Evolutionary conservation across 176 grass and related monocot genomes (phyloP).

Genomic region (Tillandsia leiboldiana): DNA sequence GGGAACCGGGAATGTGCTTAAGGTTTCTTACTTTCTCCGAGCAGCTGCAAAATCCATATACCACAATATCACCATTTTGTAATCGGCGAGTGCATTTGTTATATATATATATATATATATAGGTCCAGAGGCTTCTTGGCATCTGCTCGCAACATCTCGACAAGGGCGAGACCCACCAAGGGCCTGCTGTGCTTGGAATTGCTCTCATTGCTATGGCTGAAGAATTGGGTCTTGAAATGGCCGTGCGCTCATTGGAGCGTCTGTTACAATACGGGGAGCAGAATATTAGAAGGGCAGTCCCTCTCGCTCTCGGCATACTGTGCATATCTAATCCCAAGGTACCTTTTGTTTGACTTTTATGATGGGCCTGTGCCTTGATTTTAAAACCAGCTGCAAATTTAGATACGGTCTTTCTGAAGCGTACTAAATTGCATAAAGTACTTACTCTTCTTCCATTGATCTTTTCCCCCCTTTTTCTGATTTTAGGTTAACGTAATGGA

Average conservation of each 20-base stretch:
- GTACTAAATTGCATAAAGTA: not conserved
- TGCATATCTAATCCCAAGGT: conserved; percentile 99
- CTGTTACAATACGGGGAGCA: conserved; percentile 93
- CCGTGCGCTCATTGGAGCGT: conserved; percentile 73
- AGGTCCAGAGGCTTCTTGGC: conserved; percentile 88
- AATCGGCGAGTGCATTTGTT: not conserved
- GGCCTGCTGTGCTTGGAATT: conserved; percentile 98
- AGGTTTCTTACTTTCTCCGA: conserved; percentile 33
- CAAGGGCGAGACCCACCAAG: conserved; percentile 90
- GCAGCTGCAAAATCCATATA: not conserved
- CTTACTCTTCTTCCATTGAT: conserved; percentile 1
- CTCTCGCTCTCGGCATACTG: conserved; percentile 82
- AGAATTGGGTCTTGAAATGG: conserved; percentile 93
- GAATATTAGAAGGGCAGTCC: conserved; percentile 95
- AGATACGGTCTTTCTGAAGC: not conserved
- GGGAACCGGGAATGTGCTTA: conserved; percentile 96
- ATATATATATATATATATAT: not conserved
- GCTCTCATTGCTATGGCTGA: conserved; percentile 94
- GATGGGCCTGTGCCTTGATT: too few species aligned
- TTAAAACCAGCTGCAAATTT: too few species aligned
- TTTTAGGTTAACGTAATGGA: conserved; percentile 97
- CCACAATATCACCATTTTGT: not conserved
- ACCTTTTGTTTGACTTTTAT: not conserved
- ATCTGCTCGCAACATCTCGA: conserved; percentile 93
- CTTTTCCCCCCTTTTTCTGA: conserved; percentile 3